These are phyloP conservation scores for Strigomonas galati DNA, from an alignment of 208 protist species.

Conservation along the genomic window DNA sequence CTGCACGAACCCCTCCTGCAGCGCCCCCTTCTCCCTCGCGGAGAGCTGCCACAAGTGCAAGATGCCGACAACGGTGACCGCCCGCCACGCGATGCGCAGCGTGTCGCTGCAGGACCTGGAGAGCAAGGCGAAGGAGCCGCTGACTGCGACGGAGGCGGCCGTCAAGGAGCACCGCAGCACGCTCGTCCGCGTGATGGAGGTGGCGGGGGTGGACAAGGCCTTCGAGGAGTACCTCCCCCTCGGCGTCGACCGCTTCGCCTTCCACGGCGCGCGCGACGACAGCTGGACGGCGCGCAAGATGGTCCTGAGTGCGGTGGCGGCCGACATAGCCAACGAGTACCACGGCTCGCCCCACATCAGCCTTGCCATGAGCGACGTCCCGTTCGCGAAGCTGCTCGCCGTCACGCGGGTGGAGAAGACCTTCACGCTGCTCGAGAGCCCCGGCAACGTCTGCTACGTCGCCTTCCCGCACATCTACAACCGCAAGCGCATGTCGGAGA, in stretches of 20 bases:
- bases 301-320: slow-evolving; percentile 23
- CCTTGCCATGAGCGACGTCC: slow-evolving; percentile 33
- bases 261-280: slow-evolving; percentile 20
- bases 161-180: slow-evolving; percentile 14
- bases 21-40: slow-evolving; percentile 19
- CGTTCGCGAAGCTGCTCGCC: slow-evolving; percentile 27
- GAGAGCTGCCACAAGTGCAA: slow-evolving; percentile 27
- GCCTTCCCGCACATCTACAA: slow-evolving; percentile 27
- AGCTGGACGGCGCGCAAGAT: slow-evolving; percentile 24
- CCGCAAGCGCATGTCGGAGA: slow-evolving; percentile 16
- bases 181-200: slow-evolving; percentile 2
- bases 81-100: slow-evolving; percentile 19
- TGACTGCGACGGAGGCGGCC: slow-evolving; percentile 18
- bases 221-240: slow-evolving; percentile 26
- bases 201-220: slow-evolving; percentile 23
- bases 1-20: slow-evolving; percentile 39
- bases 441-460: slow-evolving; percentile 26
- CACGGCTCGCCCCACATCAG: slow-evolving; percentile 24
- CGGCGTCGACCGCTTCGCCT: slow-evolving; percentile 16
- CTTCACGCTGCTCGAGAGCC: slow-evolving; percentile 31
- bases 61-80: slow-evolving; percentile 26
- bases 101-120: not conserved
- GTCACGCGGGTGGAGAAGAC: slow-evolving; percentile 11
- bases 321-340: slow-evolving; percentile 27
- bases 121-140: slow-evolving; percentile 11